Evolutionary conservation across 345 rosid species (phyloP), one percentile per base, ranked within the genome.

Genomic region (Kernera saxatilis): DNA sequence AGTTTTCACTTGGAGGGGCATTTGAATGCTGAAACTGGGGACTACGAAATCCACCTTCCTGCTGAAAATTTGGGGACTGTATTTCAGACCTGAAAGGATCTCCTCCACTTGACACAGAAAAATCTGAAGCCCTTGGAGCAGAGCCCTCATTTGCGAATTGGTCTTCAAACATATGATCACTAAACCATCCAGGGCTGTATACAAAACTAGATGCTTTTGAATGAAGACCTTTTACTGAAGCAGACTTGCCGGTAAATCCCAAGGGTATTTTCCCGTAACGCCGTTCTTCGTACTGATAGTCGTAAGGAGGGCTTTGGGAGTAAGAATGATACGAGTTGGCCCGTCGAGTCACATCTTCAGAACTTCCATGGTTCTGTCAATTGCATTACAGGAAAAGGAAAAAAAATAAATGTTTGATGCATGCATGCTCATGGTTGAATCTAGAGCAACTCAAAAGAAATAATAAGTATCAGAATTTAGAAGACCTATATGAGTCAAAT

Each of bases 301-400:
- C 97, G 63, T 94, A 94, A 77, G 99, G 99, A 68, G 96, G 98
- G 84, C 99, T 94, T 69, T 91, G 96, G 43, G 99, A 94, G 82
- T 80, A 94, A 41, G 99, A 94, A 81, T 94, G 99, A 82, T 94
- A 91, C 21, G 99, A 94, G 78, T 89, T 86, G 74, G 99, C 95
- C 55, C 99, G 92, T 78, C 88, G 85, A 44, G 82, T 83, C 71
- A 83, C 79, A 39, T 78, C 93, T 78, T 82, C 91, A 73, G 61
- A 81, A 67, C 82, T 82, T 80, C 85, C 77, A 44, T 51, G 61
- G 73, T 80, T 82, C 98, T 93, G 92, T 53, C 82, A 76, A 73
- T 71, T 69, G 61, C 70, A 82, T 75, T 52, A 30, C 52, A 64
- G 67, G 67, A 67, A 26, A 57, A 63, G 22, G 39, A 67, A 26